Evolutionary conservation across 2,329 filamentous ascomycete species (phyloP).

Genomic region (Drechmeria coniospora): DNA sequence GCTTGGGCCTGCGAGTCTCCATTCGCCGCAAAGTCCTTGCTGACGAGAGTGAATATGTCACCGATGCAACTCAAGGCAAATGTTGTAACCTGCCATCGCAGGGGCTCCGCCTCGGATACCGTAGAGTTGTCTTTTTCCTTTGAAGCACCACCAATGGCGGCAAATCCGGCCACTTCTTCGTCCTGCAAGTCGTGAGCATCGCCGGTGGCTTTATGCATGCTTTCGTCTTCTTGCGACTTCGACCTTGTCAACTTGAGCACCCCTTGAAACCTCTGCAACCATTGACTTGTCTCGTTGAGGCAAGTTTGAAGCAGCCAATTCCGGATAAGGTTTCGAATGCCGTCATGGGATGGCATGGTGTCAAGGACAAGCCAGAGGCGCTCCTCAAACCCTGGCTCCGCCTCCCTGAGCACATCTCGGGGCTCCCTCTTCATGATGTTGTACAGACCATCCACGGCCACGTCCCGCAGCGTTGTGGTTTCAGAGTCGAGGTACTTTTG

Average conservation of each 20-base stretch:
- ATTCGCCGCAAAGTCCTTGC: conserved; percentile 62
- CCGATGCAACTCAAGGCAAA: conserved; percentile 84
- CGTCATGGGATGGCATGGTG: conserved; percentile 55
- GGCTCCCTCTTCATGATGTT: conserved; percentile 92
- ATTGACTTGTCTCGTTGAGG: conserved; percentile 61
- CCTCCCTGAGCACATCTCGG: conserved; percentile 62
- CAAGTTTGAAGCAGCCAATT: conserved; percentile 93
- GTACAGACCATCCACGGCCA: conserved; percentile 75
- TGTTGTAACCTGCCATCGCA: conserved; percentile 89
- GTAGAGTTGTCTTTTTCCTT: conserved; percentile 38
- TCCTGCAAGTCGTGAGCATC: conserved; percentile 71
- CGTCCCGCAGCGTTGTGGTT: conserved; percentile 54
- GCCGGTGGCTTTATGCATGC: conserved; percentile 27
- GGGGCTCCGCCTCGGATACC: conserved; percentile 59
- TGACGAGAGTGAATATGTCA: conserved; percentile 65
- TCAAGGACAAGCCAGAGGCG: conserved; percentile 86
- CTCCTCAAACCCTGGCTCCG: conserved; percentile 69
- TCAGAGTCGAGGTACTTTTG: conserved; percentile 63
- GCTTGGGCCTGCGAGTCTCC: conserved; percentile 64
- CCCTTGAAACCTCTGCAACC: conserved; percentile 78
- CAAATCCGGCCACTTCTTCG: conserved; percentile 93
- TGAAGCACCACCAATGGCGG: conserved; percentile 49
- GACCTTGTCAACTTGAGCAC: conserved; percentile 77
- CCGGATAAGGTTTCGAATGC: conserved; percentile 71
- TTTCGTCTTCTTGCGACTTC: conserved; percentile 40